Percentiles rank a stretch among this genome's conserved stretches.
phyloP scores from a whole-genome alignment of 169 alveolate species.

The Theileria equi region DNA sequence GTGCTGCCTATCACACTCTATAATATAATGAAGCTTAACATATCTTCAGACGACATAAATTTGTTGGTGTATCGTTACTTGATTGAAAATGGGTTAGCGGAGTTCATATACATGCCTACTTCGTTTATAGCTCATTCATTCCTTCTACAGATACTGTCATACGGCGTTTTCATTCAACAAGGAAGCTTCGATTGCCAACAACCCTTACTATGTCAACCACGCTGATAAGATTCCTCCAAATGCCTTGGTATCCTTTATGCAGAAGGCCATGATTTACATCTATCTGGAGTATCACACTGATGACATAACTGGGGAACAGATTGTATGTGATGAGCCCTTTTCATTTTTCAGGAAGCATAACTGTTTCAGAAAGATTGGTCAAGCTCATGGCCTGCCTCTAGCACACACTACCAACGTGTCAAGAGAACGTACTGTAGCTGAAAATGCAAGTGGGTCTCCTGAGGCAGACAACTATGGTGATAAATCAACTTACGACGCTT shows the following conservation, averaged over 20 bases:
- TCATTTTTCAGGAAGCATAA: slow-evolving; percentile 81
- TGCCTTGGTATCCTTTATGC: slow-evolving; percentile 83
- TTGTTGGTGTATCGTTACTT: slow-evolving; percentile 82
- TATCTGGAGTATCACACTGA: slow-evolving; percentile 85
- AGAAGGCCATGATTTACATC: slow-evolving; percentile 83
- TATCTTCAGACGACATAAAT: slow-evolving; percentile 86
- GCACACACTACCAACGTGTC: neutral
- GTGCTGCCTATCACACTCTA: slow-evolving; percentile 79
- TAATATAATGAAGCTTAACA: slow-evolving; percentile 77
- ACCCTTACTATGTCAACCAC: slow-evolving; percentile 79
- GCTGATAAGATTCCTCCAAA: slow-evolving; percentile 83
- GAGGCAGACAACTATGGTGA: no score
- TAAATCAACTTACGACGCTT: no score
- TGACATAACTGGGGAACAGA: slow-evolving; percentile 72
- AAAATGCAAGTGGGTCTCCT: no score
- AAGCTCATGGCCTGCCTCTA: slow-evolving; percentile 37
- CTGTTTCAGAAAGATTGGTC: slow-evolving; percentile 70
- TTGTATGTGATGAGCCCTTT: slow-evolving; percentile 81
- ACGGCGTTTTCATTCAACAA: slow-evolving; percentile 81
- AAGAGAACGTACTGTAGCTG: neutral
- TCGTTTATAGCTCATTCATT: neutral
- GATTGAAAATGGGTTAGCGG: slow-evolving; percentile 81
- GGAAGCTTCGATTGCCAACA: slow-evolving; percentile 78
- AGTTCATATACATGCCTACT: neutral
- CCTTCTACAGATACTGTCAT: slow-evolving; percentile 69